Evolutionary conservation across 345 rosid species (phyloP).

Genomic region (Raphanus sativus): DNA sequence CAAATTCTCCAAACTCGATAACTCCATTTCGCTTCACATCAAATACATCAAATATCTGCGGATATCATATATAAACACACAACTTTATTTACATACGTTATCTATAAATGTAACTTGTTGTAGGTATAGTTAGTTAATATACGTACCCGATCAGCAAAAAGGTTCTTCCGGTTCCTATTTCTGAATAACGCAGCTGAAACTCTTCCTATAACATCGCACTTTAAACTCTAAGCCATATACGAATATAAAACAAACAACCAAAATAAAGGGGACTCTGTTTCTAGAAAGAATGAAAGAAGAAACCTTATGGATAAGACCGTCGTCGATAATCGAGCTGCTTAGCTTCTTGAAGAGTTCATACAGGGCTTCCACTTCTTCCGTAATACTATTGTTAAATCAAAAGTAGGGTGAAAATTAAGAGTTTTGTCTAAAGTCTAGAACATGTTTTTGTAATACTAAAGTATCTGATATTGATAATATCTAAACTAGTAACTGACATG

Average conservation of each 20-base stretch:
- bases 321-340: constrained; percentile 81
- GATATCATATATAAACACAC: neutral
- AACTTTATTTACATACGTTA: no score
- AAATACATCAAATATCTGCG: constrained; percentile 77
- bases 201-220: constrained; percentile 60
- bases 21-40: constrained; percentile 92
- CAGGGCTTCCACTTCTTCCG: constrained; percentile 78
- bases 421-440: neutral
- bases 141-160: constrained; percentile 86
- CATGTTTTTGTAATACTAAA: neutral
- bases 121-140: neutral
- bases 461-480: neutral
- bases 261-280: neutral
- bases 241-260: neutral
- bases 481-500: constrained; percentile 6
- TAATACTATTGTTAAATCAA: constrained; percentile 50
- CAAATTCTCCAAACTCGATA: constrained; percentile 86
- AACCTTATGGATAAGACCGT: constrained; percentile 97
- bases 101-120: neutral
- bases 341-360: constrained; percentile 78
- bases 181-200: constrained; percentile 89
- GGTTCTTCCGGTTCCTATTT: constrained; percentile 67
- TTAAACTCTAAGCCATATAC: neutral
- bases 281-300: no score
- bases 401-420: neutral